phyloP scores from a whole-genome alignment of 768 basidiomycete genomes.

The Melanogaster broomeanus region DNA sequence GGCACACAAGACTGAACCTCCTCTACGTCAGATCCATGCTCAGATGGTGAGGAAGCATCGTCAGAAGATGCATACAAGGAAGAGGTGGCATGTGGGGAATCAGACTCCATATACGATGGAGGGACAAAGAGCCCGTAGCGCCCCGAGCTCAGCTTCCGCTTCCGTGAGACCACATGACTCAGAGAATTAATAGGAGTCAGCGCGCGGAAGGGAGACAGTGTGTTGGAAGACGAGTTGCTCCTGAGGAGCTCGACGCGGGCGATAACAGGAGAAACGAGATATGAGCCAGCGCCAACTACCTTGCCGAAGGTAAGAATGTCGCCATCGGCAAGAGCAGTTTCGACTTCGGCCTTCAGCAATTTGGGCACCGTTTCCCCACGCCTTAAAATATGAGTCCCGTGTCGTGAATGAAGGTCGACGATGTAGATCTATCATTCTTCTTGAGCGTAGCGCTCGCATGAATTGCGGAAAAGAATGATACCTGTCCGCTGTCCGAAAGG shows the following conservation, averaged over 20 bases:
- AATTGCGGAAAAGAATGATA: constrained; percentile 33
- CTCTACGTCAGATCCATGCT: constrained; percentile 56
- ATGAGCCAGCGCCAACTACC: constrained; percentile 62
- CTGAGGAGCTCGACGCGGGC: constrained; percentile 57
- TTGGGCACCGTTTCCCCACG: constrained; percentile 49
- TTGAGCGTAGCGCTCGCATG: constrained; percentile 18
- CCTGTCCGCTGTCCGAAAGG: constrained; percentile 70
- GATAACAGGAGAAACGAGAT: constrained; percentile 62
- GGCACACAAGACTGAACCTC: constrained; percentile 37
- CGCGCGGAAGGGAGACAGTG: constrained; percentile 17
- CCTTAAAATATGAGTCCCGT: constrained; percentile 70
- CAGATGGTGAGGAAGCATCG: constrained; percentile 29
- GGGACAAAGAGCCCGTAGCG: constrained; percentile 59
- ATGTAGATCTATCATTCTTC: constrained; percentile 56
- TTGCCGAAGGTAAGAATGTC: constrained; percentile 80
- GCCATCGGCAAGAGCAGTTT: constrained; percentile 61
- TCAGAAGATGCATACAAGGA: constrained; percentile 44
- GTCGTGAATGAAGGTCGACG: constrained; percentile 72
- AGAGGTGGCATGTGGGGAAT: constrained; percentile 32
- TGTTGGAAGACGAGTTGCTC: constrained; percentile 9
- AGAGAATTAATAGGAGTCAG: constrained; percentile 22
- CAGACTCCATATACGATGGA: constrained; percentile 28
- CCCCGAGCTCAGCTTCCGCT: constrained; percentile 46
- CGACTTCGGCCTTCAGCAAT: constrained; percentile 54
- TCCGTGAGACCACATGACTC: constrained; percentile 29